phyloP scores from a whole-genome alignment of 306 rosid species.

The Cicer cuneatum region DNA sequence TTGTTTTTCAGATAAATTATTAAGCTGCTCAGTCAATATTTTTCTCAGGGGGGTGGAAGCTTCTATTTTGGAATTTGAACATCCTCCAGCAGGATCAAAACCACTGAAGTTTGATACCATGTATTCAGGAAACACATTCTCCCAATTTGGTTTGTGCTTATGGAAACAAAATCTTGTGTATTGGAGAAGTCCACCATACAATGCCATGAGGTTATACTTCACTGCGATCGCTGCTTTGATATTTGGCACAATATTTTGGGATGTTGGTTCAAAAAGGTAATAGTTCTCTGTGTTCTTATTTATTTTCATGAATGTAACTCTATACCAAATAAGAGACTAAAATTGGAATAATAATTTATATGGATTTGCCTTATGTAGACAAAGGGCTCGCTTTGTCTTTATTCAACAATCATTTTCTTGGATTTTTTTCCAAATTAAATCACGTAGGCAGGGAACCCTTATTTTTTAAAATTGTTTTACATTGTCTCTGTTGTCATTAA shows the following conservation, averaged over 20 bases:
- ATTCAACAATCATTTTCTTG: background rate
- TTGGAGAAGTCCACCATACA: conserved; percentile 89
- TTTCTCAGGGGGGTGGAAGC: conserved; percentile 72
- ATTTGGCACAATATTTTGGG: conserved; percentile 78
- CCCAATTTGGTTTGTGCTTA: conserved; percentile 63
- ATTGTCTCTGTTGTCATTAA: background rate
- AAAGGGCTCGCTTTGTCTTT: background rate
- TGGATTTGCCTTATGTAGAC: background rate
- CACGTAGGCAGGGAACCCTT: background rate
- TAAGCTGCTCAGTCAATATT: conserved; percentile 19
- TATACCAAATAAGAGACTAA: conserved; percentile 8
- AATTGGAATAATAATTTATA: background rate
- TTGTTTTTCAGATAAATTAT: conserved; percentile 11
- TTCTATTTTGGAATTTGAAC: conserved; percentile 59
- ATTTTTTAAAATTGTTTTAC: background rate
- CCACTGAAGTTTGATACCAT: conserved; percentile 64
- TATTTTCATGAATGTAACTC: conserved; percentile 21
- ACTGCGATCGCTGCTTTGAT: conserved; percentile 72
- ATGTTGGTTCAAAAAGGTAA: conserved; percentile 76
- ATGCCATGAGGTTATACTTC: conserved; percentile 75
- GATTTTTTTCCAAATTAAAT: too few species aligned
- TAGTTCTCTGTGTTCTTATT: conserved; percentile 30
- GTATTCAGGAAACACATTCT: conserved; percentile 53
- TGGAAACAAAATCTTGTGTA: conserved; percentile 93
- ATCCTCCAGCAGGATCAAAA: conserved; percentile 64